Evolutionary conservation across 164 flowering plant genomes (phyloP).

Genomic region (Warburgia ugandensis): DNA sequence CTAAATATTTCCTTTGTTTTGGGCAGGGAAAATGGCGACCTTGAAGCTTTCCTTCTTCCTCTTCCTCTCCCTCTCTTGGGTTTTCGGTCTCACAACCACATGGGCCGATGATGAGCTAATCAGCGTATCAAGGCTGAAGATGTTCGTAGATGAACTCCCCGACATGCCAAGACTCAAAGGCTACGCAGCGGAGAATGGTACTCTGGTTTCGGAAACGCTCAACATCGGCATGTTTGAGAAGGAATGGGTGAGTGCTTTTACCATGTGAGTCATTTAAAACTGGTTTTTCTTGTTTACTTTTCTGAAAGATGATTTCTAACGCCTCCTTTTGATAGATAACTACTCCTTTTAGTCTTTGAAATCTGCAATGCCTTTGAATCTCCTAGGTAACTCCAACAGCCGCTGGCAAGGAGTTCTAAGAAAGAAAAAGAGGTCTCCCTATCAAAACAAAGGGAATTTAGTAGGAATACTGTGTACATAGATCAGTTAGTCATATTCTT

Average conservation of each 20-base stretch:
- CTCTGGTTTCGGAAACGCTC: slow-evolving; percentile 36
- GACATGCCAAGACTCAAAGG: slow-evolving; percentile 60
- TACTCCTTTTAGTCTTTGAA: too few relatives aligned
- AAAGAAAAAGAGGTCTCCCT: too few relatives aligned
- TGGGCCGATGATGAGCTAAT: slow-evolving; percentile 17
- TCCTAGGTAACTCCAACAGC: too few relatives aligned
- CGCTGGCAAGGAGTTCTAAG: too few relatives aligned
- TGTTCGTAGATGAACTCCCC: slow-evolving; percentile 83
- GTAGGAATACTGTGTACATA: too few relatives aligned
- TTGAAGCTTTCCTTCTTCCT: not conserved
- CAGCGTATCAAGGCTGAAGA: slow-evolving; percentile 31
- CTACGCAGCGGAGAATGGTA: slow-evolving; percentile 30
- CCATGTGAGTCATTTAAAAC: not conserved
- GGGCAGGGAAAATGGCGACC: not conserved
- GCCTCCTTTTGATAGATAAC: too few relatives aligned
- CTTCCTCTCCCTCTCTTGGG: not conserved
- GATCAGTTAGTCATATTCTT: too few relatives aligned
- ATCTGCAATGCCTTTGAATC: too few relatives aligned
- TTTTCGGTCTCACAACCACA: not conserved
- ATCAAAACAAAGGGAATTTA: too few relatives aligned
- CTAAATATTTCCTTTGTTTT: too few relatives aligned
- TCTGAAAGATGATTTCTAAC: not conserved
- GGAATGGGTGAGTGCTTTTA: slow-evolving; percentile 46
- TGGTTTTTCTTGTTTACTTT: too few relatives aligned
- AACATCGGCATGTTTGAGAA: slow-evolving; percentile 68